Percentiles rank a stretch among this genome's conserved stretches.
These are phyloP conservation scores for Vanderwaltozyma tropicalis DNA, from an alignment of 805 yeast species.

Conservation along the genomic window DNA sequence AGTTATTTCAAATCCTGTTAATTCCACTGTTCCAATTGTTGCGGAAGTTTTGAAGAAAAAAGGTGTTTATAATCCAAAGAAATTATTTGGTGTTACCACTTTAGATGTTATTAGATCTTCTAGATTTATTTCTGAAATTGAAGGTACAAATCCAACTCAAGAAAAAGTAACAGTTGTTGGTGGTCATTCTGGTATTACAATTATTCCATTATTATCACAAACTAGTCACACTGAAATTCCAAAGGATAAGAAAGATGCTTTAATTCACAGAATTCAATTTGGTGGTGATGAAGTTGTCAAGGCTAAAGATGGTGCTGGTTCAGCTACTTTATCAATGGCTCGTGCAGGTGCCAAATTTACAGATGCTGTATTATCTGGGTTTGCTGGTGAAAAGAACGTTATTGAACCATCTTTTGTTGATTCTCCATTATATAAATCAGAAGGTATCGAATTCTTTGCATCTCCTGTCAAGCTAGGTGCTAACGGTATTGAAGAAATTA, in stretches of 20 bases:
- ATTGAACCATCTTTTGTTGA: constrained; percentile 66
- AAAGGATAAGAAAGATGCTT: constrained; percentile 52
- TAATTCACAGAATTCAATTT: constrained; percentile 83
- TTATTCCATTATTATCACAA: constrained; percentile 86
- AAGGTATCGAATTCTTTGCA: constrained; percentile 95
- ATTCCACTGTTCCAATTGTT: constrained; percentile 94
- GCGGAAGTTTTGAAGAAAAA: constrained; percentile 80
- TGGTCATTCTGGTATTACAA: constrained; percentile 95
- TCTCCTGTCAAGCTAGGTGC: constrained; percentile 89
- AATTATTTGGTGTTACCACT: constrained; percentile 92
- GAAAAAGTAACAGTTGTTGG: constrained; percentile 86
- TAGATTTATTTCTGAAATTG: constrained; percentile 55
- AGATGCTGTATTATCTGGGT: constrained; percentile 52
- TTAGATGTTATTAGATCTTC: constrained; percentile 85
- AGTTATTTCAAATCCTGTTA: constrained; percentile 90
- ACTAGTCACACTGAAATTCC: constrained; percentile 50
- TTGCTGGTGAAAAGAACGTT: constrained; percentile 52
- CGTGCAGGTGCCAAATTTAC: constrained; percentile 79
- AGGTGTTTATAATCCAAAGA: constrained; percentile 86
- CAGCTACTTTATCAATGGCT: constrained; percentile 90
- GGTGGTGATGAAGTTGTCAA: constrained; percentile 95
- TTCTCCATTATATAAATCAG: constrained; percentile 69
- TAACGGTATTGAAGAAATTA: constrained; percentile 77
- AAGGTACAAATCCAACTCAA: constrained; percentile 53
- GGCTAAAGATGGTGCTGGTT: constrained; percentile 91